These are phyloP conservation scores for Pseudogymnoascus sp. DNA, from an alignment of 2,329 filamentous ascomycete genomes.

Conservation along the genomic window DNA sequence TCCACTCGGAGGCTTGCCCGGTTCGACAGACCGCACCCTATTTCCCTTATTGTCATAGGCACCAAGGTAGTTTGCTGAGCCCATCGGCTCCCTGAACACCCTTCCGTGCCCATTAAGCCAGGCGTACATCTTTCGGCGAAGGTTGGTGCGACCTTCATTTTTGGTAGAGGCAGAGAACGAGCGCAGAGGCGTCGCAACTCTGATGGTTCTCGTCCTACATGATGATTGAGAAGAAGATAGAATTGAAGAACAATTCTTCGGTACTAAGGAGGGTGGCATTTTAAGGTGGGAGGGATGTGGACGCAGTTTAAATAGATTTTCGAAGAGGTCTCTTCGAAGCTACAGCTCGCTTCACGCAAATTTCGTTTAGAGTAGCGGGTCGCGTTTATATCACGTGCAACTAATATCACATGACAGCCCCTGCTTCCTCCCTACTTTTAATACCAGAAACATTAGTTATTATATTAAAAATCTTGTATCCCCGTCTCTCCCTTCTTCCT, in stretches of 20 bases:
- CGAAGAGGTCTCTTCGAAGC: constrained; percentile 3
- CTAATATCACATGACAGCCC: background rate
- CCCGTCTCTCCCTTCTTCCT: constrained; percentile 27
- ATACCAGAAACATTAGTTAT: background rate
- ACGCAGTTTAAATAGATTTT: constrained; percentile 6
- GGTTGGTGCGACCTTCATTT: constrained; percentile 23
- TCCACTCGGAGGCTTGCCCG: background rate
- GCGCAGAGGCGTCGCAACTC: constrained; percentile 18
- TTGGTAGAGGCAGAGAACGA: constrained; percentile 27
- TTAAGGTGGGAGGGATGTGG: background rate
- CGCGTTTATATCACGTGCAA: background rate
- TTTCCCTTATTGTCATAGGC: constrained; percentile 26
- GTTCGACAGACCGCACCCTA: constrained; percentile 18
- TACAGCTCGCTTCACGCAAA: constrained; percentile 9
- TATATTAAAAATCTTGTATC: constrained; percentile 28
- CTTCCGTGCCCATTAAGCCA: constrained; percentile 26
- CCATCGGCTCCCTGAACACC: constrained; percentile 24
- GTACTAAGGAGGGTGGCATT: constrained; percentile 8
- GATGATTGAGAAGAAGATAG: background rate
- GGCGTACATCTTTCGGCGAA: constrained; percentile 23
- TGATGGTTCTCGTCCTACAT: constrained; percentile 8
- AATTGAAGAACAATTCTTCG: constrained; percentile 6
- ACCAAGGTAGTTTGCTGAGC: constrained; percentile 27
- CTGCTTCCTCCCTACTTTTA: background rate
- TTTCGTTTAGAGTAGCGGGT: constrained; percentile 6